A percentile compares a stretch with the other conserved stretches of the same genome.
Evolutionary conservation across 768 basidiomycete species (phyloP).

Genomic region (Lactarius vividus): DNA sequence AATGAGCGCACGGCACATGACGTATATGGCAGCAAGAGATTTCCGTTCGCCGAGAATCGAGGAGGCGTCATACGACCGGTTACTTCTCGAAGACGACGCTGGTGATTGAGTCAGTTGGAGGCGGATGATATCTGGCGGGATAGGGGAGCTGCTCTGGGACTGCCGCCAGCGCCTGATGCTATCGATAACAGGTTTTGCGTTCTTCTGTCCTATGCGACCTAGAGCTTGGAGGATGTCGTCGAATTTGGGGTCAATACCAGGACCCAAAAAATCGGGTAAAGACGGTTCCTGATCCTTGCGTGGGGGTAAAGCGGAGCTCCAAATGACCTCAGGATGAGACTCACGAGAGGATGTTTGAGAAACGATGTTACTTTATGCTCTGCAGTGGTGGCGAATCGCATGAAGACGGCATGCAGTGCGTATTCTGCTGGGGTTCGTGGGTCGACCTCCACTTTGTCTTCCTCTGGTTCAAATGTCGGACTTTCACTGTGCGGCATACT

Average conservation of each 20-base stretch:
- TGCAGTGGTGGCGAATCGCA: slow-evolving; percentile 76
- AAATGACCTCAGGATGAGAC: slow-evolving; percentile 31
- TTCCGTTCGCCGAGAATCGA: slow-evolving; percentile 64
- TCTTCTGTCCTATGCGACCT: slow-evolving; percentile 80
- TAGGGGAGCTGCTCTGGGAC: slow-evolving; percentile 62
- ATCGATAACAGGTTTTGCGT: slow-evolving; percentile 80
- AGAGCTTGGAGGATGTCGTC: slow-evolving; percentile 84
- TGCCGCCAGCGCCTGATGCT: slow-evolving; percentile 86
- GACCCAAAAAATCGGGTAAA: slow-evolving; percentile 66
- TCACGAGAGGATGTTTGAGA: slow-evolving; percentile 62
- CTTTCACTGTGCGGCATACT: slow-evolving; percentile 46
- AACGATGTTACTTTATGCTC: slow-evolving; percentile 80
- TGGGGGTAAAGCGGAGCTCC: neutral
- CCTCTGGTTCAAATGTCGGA: slow-evolving; percentile 47
- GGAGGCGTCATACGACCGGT: slow-evolving; percentile 47
- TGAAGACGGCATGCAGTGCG: slow-evolving; percentile 84
- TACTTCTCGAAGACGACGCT: slow-evolving; percentile 31
- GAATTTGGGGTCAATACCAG: slow-evolving; percentile 70
- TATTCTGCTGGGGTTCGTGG: slow-evolving; percentile 86
- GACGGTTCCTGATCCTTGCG: slow-evolving; percentile 66
- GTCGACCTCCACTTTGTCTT: slow-evolving; percentile 65
- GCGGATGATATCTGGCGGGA: slow-evolving; percentile 46
- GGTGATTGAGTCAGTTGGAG: slow-evolving; percentile 46
- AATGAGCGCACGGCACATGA: slow-evolving; percentile 86
- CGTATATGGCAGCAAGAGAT: slow-evolving; percentile 80